Base-by-base conservation (phyloP, 768 basidiomycete genomes). In the Rossbeevera mucosa region DNA sequence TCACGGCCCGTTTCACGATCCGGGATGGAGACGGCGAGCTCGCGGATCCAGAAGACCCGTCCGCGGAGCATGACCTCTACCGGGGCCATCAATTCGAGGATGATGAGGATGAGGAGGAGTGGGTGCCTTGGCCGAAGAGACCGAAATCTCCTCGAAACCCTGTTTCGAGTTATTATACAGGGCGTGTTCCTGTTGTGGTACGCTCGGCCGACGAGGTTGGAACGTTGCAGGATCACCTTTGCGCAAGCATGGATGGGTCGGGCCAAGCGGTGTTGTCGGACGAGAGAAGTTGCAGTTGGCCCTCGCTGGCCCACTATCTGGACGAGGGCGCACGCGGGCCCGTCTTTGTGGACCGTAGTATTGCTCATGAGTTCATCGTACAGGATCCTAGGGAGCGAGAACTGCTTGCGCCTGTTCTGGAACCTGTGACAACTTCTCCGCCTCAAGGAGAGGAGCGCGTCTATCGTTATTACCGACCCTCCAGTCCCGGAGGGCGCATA, bases 121-220 rank as follows among this genome's bases (percentile, higher is more conserved):
- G 58, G 64, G 64, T 63, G 21, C 55, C 55, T n/a, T 61, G 53
- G 64, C 38, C 50, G 33, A 52, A 16, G 21, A 14, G 14, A 7
- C 11, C n/a, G 13, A 0, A 8, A 24, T 13, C 7, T n/a, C 3
- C 31, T 20, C 21, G 12, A 20, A 22, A 1, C 11, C n/a, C n/a
- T n/a, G 2, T 21, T 4, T 9, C 8, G 24, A 3, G n/a, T 4
- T 22, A 8, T 0, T 62, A 56, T 45, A 36, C 25, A 0, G 59
- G 52, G 11, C 11, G 4, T 1, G 14, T 48, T 28, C 48, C 36
- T 7, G 25, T 29, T 13, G 41, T 42, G 1, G 52, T 68, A 30
- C 47, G 43, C 14, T 40, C 57, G 6, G 12, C 16, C 5, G 13
- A 1, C 1, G 49, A 24, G 3, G 24, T 2, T 11, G 8, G 7